Evolutionary conservation across 1,139 yeast species (phyloP), one percentile per base, ranked within the genome.

Genomic region (Yamadazyma conglobata): DNA sequence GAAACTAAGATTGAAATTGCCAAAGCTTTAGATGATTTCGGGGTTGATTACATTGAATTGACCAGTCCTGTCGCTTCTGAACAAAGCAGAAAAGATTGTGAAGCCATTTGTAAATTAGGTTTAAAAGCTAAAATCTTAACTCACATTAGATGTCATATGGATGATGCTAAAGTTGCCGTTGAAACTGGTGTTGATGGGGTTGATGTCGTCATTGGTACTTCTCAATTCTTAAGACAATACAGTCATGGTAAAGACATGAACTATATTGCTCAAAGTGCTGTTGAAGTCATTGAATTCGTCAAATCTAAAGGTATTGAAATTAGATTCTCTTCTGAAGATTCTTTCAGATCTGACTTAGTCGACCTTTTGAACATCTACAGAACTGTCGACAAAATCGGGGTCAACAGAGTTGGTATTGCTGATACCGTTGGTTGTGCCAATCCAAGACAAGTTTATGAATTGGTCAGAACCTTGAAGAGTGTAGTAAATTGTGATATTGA

Each of bases 191-290:
- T 91, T 38, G 97, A 91, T 57, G 98, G 98, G 64, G 97, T 91
- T 38, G 97, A 91, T 65, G 96, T 91, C 31, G 97, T 91, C 33
- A 91, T 91, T 63, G 98, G 97, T 45, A 91, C 98, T 17, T 89
- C 97, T 12, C 95, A 86, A 60, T 91, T 88, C 60, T 72, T 91
- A 54, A 82, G 97, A 67, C 84, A 89, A 62, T 89, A 79, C 61
- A 85, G 96, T 13, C 97, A 91, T 60, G 98, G 98, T 58, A 91
- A 91, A 73, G 98, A 91, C 66, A 91, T 91, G 97, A 84, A 86
- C 62, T 91, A 91, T 70, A 91, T 91, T 60, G 95, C 97, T 53
- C 85, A 91, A 71, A 73, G 86, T 51, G 98, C 98, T 27, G 75
- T 91, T 46, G 97, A 91, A 64, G 98, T 91, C 40, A 91, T 91